These are phyloP conservation scores for Pseudevernia furfuracea DNA, from an alignment of 495 filamentous ascomycete species.

Conservation along the genomic window DNA sequence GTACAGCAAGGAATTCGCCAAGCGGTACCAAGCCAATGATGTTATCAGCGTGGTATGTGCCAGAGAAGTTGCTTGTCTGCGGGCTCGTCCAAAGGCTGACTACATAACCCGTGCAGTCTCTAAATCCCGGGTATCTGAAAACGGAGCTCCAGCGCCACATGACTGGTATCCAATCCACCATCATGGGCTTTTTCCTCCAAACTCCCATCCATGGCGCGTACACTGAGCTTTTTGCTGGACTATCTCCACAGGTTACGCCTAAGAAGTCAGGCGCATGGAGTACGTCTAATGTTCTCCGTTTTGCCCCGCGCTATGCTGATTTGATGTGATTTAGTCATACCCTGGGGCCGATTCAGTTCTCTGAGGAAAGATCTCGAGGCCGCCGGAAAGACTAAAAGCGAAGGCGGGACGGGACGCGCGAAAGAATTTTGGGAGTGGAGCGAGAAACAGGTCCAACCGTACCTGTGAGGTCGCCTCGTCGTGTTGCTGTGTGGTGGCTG, in stretches of 20 bases:
- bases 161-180: background rate
- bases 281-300: background rate
- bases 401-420: slow-evolving; percentile 33
- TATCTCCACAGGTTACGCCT: slow-evolving; percentile 27
- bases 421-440: slow-evolving; percentile 36
- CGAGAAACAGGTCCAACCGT: slow-evolving; percentile 28
- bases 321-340: slow-evolving; percentile 30
- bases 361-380: slow-evolving; percentile 29
- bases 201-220: slow-evolving; percentile 14
- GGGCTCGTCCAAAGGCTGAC: slow-evolving; percentile 12
- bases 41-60: slow-evolving; percentile 20
- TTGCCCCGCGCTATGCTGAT: background rate
- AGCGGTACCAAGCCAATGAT: slow-evolving; percentile 27
- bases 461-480: background rate
- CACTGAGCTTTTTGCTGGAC: slow-evolving; percentile 18
- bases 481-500: too few relatives aligned
- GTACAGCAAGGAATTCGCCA: slow-evolving; percentile 33
- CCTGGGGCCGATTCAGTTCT: slow-evolving; percentile 35
- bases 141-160: slow-evolving; percentile 29
- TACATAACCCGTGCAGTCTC: slow-evolving; percentile 20
- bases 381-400: slow-evolving; percentile 27
- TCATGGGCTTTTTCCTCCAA: background rate
- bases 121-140: slow-evolving; percentile 24
- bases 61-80: background rate
- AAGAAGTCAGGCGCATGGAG: background rate